phyloP scores from a whole-genome alignment of 2,329 filamentous ascomycete species.

The Cordyceps cicadae region DNA sequence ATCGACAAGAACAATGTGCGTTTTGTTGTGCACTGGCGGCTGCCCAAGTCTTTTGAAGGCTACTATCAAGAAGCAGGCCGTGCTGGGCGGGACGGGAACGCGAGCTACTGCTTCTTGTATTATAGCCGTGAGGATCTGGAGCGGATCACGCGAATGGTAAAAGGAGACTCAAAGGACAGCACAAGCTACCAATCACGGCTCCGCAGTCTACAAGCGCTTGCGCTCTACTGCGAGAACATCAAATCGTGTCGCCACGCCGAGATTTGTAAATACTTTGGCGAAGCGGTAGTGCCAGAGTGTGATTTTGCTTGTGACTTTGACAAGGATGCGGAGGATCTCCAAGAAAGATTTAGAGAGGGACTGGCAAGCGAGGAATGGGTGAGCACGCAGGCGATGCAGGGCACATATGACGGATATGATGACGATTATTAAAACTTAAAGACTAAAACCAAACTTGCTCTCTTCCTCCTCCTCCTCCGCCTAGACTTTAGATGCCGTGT shows the following conservation, averaged over 20 bases:
- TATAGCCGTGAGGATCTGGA: conserved; percentile 84
- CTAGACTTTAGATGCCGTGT: neutral
- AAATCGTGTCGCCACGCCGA: conserved; percentile 64
- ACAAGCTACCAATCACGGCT: conserved; percentile 43
- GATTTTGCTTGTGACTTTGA: conserved; percentile 74
- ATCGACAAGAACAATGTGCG: conserved; percentile 94
- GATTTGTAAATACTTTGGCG: conserved; percentile 72
- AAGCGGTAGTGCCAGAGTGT: conserved; percentile 49
- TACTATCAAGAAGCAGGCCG: conserved; percentile 95
- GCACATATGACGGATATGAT: conserved; percentile 47
- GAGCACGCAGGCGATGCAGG: conserved; percentile 53
- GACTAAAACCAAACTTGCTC: neutral
- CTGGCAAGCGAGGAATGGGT: conserved; percentile 55
- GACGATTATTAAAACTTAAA: conserved; percentile 30
- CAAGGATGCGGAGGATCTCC: conserved; percentile 55
- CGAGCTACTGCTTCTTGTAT: conserved; percentile 79
- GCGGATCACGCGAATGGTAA: conserved; percentile 52
- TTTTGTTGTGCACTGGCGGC: conserved; percentile 90
- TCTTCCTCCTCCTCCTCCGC: neutral
- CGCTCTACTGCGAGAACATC: conserved; percentile 74
- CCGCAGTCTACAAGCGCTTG: conserved; percentile 58
- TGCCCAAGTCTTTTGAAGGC: conserved; percentile 89
- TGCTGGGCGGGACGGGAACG: conserved; percentile 82
- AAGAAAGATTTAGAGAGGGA: conserved; percentile 46
- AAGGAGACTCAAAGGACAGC: conserved; percentile 35